A percentile compares a stretch with the other conserved stretches of the same genome.
Conservation (phyloP, 1,139 yeast genomes). For the Suhomyces bribrorum region DNA sequence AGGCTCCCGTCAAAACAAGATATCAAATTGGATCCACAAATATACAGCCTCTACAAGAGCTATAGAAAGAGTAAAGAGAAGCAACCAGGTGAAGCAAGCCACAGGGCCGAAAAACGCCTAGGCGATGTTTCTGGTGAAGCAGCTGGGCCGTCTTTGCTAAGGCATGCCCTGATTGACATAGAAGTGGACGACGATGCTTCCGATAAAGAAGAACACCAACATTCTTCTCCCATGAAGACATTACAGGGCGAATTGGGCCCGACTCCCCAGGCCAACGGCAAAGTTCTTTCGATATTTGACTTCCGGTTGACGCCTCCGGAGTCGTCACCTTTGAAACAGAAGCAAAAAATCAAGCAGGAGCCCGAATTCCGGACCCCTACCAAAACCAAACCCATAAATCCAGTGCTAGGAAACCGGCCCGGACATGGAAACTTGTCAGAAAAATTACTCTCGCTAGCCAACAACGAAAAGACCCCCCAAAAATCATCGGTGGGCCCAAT, state of each 20-base stretch:
- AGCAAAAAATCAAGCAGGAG: conserved; percentile 1
- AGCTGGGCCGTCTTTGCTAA: too few relatives aligned
- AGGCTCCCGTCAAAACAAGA: conserved; percentile 57
- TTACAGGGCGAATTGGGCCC: conserved; percentile 58
- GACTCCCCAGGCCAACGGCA: conserved; percentile 74
- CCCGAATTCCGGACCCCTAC: conserved; percentile 36
- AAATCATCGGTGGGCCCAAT: neutral
- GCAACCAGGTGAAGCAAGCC: neutral
- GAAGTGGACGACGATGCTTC: conserved; percentile 9
- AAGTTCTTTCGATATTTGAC: conserved; percentile 67
- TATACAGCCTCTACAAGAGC: conserved; percentile 45
- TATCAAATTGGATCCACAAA: conserved; percentile 47
- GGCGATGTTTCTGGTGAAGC: too few relatives aligned
- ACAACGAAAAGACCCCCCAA: conserved; percentile 11
- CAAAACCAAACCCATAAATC: conserved; percentile 17
- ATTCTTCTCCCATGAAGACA: neutral
- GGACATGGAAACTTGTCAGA: conserved; percentile 6
- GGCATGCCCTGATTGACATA: neutral
- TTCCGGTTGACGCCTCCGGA: conserved; percentile 49
- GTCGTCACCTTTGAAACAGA: conserved; percentile 40
- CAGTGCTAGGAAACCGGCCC: neutral
- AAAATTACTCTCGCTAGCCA: conserved; percentile 10
- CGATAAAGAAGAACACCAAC: conserved; percentile 9
- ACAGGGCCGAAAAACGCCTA: neutral
- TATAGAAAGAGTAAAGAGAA: conserved; percentile 33